Base-by-base conservation (phyloP, 169 alveolate genomes). In the Babesia ovata region DNA sequence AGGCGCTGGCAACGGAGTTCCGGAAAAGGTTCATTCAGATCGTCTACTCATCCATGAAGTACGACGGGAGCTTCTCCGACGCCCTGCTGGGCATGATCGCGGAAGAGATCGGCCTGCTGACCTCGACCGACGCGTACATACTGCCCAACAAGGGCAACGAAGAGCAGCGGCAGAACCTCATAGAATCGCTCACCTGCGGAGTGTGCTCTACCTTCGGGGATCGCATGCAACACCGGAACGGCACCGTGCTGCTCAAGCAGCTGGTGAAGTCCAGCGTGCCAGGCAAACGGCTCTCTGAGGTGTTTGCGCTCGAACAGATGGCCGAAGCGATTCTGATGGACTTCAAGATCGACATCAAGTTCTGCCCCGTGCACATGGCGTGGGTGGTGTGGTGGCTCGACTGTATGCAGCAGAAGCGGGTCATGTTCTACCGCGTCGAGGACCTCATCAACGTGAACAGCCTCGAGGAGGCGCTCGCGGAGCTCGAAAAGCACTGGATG, bases 401-500 rank as follows among this genome's bases (percentile, higher is more conserved):
- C 49, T 59, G 70, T 19, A 69, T 74, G 66, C 67, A 69, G 36
- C 88, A 81, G 59, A 61, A 49, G 53, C 54, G 88, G 22, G 79
- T 81, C 11, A 81, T 81, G 88, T 81, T 52, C 66, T 77, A 81
- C 74, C 83, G 61, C n/a, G 69, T 81, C 21, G 78, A 81, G 48
- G 61, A 56, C 60, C 70, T 71, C 45, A 26, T 81, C 16, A 48
- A n/a, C 54, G 36, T 63, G 26, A 57, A 24, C 39, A 53, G 61
- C 44, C 63, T 81, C 26, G 58, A 44, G 29, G 67, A 52, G 39
- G 58, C 26, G 50, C 49, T 74, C 21, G 44, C 49, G 28, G 45
- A 33, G 26, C 52, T 81, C 33, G 74, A 81, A 50, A 17, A 29
- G n/a, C 83, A 81, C 56, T 81, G 88, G 88, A 57, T 54, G 19